Percentiles rank a stretch among this genome's conserved stretches.
phyloP scores from a whole-genome alignment of 352 stramenopile genomes.

The Elongisporangium undulatum region DNA sequence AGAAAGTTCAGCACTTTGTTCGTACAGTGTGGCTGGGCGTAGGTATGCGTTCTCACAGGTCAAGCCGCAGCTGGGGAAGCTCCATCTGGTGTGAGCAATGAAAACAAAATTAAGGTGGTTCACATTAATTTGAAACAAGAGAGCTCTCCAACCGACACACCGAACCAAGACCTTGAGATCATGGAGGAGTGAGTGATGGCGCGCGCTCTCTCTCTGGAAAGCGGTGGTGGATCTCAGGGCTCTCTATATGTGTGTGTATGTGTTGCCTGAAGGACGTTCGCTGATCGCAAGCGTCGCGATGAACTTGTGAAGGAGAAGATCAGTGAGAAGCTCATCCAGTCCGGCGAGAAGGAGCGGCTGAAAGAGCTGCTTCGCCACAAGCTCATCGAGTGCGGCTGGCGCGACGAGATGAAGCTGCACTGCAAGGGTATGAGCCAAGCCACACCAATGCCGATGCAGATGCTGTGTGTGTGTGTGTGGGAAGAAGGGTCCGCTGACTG shows the following conservation, averaged over 20 bases:
- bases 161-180: not conserved
- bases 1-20: not conserved
- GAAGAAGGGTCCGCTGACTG: not conserved
- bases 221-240: not conserved
- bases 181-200: conserved; percentile 25
- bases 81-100: not conserved
- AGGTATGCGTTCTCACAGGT: not conserved
- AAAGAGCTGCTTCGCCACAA: conserved; percentile 86
- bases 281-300: conserved; percentile 51
- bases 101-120: not conserved
- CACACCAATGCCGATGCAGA: not conserved
- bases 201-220: not conserved
- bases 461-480: not conserved
- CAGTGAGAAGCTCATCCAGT: conserved; percentile 86
- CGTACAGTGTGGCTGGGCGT: not conserved
- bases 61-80: not conserved
- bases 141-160: conserved; percentile 5
- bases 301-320: conserved; percentile 75
- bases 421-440: conserved; percentile 63
- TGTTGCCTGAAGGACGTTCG: conserved; percentile 30
- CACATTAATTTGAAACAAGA: not conserved
- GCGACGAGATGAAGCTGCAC: conserved; percentile 88
- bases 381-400: conserved; percentile 90
- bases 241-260: conserved; percentile 4
- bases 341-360: conserved; percentile 87